A percentile compares a stretch with the other conserved stretches of the same genome.
phyloP scores from a whole-genome alignment of 495 filamentous ascomycete genomes.

The Aspergillus biplanus region DNA sequence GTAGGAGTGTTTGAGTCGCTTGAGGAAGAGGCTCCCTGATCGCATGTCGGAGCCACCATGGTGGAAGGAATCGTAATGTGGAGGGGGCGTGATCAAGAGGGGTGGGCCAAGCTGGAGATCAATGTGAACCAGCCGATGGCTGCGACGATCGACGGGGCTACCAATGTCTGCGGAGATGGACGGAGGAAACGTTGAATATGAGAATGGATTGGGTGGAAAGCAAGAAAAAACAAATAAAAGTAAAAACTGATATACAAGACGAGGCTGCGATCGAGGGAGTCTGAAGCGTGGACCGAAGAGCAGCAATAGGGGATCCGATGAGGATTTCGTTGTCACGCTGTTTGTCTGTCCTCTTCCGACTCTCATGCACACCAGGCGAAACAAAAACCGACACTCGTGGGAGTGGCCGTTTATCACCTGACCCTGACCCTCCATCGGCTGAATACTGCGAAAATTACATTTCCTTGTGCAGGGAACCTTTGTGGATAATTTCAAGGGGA shows the following conservation, averaged over 20 bases:
- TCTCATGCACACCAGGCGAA: no score
- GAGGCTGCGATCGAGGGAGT: no score
- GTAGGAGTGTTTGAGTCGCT: conserved; percentile 1
- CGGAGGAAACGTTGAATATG: neutral
- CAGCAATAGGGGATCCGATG: conserved; percentile 1
- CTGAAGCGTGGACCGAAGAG: neutral
- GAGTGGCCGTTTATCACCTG: no score
- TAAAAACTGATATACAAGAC: neutral
- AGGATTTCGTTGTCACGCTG: neutral
- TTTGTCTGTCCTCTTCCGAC: no score
- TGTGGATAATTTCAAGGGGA: no score
- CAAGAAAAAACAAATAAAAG: neutral
- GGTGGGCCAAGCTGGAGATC: conserved; percentile 6
- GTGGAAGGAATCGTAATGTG: neutral
- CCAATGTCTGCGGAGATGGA: neutral
- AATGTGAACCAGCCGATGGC: neutral
- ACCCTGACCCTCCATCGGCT: no score
- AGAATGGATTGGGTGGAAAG: neutral
- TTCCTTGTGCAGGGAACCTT: no score
- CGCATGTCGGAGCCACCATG: neutral
- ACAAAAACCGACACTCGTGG: no score
- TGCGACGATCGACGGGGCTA: neutral
- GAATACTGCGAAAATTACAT: no score
- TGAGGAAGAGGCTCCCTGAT: conserved; percentile 4
- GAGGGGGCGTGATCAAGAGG: neutral